phyloP scores from a whole-genome alignment of 2,329 filamentous ascomycete genomes.

The Allantophomopsis lycopodina region DNA sequence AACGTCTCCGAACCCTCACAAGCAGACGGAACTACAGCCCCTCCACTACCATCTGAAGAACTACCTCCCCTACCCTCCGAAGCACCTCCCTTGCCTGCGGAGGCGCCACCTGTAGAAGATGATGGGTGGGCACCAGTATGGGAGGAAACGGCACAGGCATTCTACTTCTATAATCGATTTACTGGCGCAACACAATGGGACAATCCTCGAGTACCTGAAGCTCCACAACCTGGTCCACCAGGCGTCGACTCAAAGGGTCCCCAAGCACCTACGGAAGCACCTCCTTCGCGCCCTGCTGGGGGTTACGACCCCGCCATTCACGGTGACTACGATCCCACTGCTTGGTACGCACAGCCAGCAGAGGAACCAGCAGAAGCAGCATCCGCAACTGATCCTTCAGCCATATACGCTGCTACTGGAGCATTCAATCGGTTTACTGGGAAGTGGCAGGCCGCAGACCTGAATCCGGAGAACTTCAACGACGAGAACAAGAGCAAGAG shows the following conservation, averaged over 20 bases:
- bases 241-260: conserved; percentile 16
- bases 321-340: conserved; percentile 88
- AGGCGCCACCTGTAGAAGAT: conserved; percentile 37
- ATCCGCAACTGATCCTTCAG: conserved; percentile 23
- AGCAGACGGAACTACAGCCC: conserved; percentile 9
- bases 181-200: conserved; percentile 66
- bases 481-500: conserved; percentile 78
- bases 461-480: conserved; percentile 62
- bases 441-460: conserved; percentile 56
- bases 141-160: conserved; percentile 53
- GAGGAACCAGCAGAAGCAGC: conserved; percentile 19
- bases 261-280: conserved; percentile 17
- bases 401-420: conserved; percentile 51
- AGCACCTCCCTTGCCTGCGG: conserved; percentile 24
- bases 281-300: conserved; percentile 33
- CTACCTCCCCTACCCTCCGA: conserved; percentile 19
- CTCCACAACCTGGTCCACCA: conserved; percentile 8
- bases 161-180: conserved; percentile 71
- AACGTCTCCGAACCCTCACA: background rate
- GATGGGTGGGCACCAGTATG: conserved; percentile 69
- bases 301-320: conserved; percentile 96
- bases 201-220: conserved; percentile 54
- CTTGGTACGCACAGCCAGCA: conserved; percentile 69
- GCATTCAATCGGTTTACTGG: conserved; percentile 90
- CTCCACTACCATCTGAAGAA: conserved; percentile 19